Conservation (phyloP, 2,329 filamentous ascomycete species). For the Apiospora arundinis region DNA sequence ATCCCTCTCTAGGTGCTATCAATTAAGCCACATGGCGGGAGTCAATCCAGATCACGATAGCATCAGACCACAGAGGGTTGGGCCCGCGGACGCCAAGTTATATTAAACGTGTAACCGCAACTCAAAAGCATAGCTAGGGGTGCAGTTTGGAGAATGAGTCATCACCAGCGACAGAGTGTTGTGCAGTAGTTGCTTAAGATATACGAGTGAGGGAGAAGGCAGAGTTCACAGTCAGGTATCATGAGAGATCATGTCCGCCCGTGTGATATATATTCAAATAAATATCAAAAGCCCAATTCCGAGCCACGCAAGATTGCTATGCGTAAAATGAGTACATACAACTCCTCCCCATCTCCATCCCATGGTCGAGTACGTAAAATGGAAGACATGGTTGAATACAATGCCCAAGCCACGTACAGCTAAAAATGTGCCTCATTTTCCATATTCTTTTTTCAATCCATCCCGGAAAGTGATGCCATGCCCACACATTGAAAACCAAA, state of each 20-base stretch:
- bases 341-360: conserved; percentile 10
- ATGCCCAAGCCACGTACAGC: background rate
- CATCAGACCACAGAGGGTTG: background rate
- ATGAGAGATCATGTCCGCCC: background rate
- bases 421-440: conserved; percentile 16
- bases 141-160: background rate
- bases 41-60: conserved; percentile 7
- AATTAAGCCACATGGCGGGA: background rate
- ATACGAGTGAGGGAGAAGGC: no score
- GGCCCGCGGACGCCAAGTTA: background rate
- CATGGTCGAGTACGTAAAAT: background rate
- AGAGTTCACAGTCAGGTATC: no score
- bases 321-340: conserved; percentile 15
- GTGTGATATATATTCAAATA: background rate
- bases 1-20: background rate
- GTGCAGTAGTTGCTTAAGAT: background rate
- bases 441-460: background rate
- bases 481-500: conserved; percentile 9
- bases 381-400: background rate
- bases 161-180: background rate
- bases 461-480: conserved; percentile 9
- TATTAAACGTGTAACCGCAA: background rate
- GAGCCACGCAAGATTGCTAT: conserved; percentile 6
- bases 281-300: conserved; percentile 12
- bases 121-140: background rate